phyloP scores from a whole-genome alignment of 768 basidiomycete genomes.

The Podaxis pistillaris region DNA sequence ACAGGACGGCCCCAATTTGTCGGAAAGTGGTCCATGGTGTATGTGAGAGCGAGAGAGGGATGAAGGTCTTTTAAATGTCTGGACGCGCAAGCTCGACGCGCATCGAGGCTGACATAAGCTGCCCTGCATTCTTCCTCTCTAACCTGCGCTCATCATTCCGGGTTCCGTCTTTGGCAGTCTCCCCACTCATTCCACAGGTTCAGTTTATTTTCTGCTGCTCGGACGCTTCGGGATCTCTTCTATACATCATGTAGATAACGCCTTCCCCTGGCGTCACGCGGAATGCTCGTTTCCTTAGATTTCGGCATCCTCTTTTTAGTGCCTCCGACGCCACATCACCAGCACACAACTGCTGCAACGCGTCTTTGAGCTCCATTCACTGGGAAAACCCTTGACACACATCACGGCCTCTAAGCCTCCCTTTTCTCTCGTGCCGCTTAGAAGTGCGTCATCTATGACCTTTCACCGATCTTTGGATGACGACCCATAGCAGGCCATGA shows the following conservation, averaged over 20 bases:
- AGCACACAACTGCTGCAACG: background rate
- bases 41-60: slow-evolving; percentile 11
- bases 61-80: slow-evolving; percentile 7
- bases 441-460: slow-evolving; percentile 3
- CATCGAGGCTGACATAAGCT: slow-evolving; percentile 26
- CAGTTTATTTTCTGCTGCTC: background rate
- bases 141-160: background rate
- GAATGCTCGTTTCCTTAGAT: background rate
- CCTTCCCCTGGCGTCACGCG: background rate
- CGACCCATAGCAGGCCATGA: background rate
- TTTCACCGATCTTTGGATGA: background rate
- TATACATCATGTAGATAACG: background rate
- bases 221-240: background rate
- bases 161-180: slow-evolving; percentile 3
- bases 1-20: slow-evolving; percentile 83
- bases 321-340: background rate
- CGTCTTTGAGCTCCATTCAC: background rate
- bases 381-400: background rate
- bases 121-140: background rate
- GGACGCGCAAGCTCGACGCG: slow-evolving; percentile 31
- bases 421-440: background rate
- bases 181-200: background rate
- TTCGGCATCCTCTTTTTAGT: background rate
- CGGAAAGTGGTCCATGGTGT: slow-evolving; percentile 77
- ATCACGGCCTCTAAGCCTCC: background rate